Percentiles rank a stretch among this genome's conserved stretches.
Conservation (phyloP, 2,329 filamentous ascomycete genomes). For the Pyrenophora seminiperda region DNA sequence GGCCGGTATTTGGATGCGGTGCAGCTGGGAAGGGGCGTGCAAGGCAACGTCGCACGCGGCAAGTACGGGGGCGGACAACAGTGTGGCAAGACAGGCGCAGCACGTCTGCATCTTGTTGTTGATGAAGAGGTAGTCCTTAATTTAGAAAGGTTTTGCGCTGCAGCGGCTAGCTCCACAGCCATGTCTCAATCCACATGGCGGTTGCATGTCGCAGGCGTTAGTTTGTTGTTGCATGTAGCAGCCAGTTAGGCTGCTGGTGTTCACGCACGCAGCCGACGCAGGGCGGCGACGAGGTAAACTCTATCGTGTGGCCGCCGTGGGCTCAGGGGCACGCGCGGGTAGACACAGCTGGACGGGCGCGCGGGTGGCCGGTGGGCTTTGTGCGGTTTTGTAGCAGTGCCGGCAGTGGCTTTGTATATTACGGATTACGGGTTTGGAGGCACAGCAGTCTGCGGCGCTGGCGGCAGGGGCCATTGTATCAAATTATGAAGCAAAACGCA, state of each 20-base stretch:
- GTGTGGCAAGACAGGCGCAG: too few relatives aligned
- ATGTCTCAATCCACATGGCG: not conserved
- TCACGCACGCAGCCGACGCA: slow-evolving; percentile 6
- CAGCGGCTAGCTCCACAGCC: not conserved
- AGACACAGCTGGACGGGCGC: too few relatives aligned
- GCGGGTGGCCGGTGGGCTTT: too few relatives aligned
- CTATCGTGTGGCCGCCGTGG: not conserved
- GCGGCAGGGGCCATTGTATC: slow-evolving; percentile 10
- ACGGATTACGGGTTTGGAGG: slow-evolving; percentile 8
- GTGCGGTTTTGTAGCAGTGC: not conserved
- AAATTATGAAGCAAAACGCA: slow-evolving; percentile 9
- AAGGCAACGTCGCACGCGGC: slow-evolving; percentile 3
- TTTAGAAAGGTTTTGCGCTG: slow-evolving; percentile 5
- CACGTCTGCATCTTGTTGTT: too few relatives aligned
- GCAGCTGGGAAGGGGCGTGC: not conserved
- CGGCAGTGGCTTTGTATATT: not conserved
- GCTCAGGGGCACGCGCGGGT: not conserved
- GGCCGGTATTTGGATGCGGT: not conserved
- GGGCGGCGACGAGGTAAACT: slow-evolving; percentile 4
- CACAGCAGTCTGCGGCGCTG: slow-evolving; percentile 4
- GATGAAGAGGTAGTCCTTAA: slow-evolving; percentile 8
- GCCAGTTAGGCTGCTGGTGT: not conserved
- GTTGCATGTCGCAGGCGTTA: not conserved
- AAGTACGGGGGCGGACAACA: not conserved
- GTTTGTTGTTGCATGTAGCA: not conserved